Evolutionary conservation across 495 filamentous ascomycete species (phyloP).

Genomic region (Daldinia decipiens): DNA sequence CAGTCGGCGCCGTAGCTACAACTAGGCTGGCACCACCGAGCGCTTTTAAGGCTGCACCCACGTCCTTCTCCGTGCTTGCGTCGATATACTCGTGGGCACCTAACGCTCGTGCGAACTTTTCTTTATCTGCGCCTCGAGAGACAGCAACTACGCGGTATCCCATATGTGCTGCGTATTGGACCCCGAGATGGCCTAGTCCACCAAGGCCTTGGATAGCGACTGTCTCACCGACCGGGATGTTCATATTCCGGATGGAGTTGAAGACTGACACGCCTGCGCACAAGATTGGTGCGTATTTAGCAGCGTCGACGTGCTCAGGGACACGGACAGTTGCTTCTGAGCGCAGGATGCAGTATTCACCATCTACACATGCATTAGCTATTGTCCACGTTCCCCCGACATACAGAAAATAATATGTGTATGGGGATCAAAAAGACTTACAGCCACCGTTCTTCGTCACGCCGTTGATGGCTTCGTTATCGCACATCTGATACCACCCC

Average conservation of each 20-base stretch:
- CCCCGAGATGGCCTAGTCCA: slow-evolving; percentile 71
- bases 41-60: slow-evolving; percentile 57
- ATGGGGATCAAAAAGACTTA: not conserved
- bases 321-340: slow-evolving; percentile 5
- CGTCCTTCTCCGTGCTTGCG: slow-evolving; percentile 59
- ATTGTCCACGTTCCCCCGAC: not conserved
- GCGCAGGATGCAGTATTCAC: slow-evolving; percentile 7
- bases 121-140: slow-evolving; percentile 65
- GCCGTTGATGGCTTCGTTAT: slow-evolving; percentile 11
- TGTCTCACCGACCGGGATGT: slow-evolving; percentile 1
- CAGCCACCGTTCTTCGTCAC: slow-evolving; percentile 12
- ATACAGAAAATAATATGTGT: not conserved
- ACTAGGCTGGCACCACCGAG: slow-evolving; percentile 6
- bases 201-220: slow-evolving; percentile 73
- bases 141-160: slow-evolving; percentile 73
- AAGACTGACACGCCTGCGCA: slow-evolving; percentile 9
- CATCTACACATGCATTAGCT: not conserved
- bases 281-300: slow-evolving; percentile 10
- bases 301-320: slow-evolving; percentile 13
- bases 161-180: slow-evolving; percentile 71
- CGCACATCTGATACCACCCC: slow-evolving; percentile 18
- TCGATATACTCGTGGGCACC: slow-evolving; percentile 77
- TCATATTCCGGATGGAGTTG: slow-evolving; percentile 14
- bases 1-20: slow-evolving; percentile 9
- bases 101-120: slow-evolving; percentile 65